Base-by-base conservation (phyloP, 2,329 filamentous ascomycete genomes). In the Zymoseptoria passerinii region DNA sequence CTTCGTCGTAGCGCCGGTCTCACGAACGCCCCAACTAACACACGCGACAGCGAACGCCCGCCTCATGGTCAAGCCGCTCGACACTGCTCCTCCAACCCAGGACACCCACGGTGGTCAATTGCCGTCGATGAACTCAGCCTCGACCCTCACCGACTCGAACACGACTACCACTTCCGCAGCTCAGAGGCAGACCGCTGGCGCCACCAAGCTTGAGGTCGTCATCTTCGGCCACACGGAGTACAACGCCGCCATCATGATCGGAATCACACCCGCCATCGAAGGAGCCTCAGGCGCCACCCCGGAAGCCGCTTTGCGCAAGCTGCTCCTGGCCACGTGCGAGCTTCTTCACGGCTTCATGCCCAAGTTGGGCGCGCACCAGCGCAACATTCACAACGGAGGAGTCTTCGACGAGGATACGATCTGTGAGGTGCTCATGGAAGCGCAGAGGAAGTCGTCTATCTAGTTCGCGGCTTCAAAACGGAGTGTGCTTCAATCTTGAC, bases 331-430 rank as follows among this genome's bases (percentile, higher is more conserved):
- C 7, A 67, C 66, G 16, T 62, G 61, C 52, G 66, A 68, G 62
- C 35, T 69, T 27, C 61, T 69, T 29, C 56, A 61, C 49, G 28
- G 55, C 48, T 57, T 60, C 54, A 64, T 65, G 58, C 58, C 56
- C 19, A 55, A 58, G 49, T 48, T 69, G 10, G 64, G 61, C 13
- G 59, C 56, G 13, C 67, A 69, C 56, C 65, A 68, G 54, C 62
- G 65, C 44, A 65, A 61, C 56, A 64, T 69, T 29, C 65, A 66
- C 54, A 66, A 66, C 20, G 66, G 66, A n/a, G 66, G 66, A 9
- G 63, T 67, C 28, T 65, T 66, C 28, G 66, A 68, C 40, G 63
- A 65, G 52, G 65, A 62, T 48, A 51, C 58, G 23, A 57, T 65
- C 55, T 56, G 35, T 7, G 28, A 29, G 5, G 61, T 61, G 49